Evolutionary conservation across 176 grass and related monocot species (phyloP).

Genomic region (Cenchrus fungigraminus): DNA sequence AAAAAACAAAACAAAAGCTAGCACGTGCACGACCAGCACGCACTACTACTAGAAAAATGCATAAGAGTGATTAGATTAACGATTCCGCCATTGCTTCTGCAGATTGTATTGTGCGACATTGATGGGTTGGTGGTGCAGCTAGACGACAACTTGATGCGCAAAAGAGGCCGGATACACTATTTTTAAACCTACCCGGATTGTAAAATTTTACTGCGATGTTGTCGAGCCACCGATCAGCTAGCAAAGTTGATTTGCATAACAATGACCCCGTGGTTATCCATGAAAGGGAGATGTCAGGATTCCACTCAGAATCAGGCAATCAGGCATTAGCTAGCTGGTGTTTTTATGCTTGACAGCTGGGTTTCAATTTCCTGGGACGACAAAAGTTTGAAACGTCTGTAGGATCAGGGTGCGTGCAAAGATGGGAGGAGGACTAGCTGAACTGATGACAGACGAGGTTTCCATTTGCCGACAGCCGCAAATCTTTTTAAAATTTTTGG

Average conservation of each 20-base stretch:
- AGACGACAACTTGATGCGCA: not conserved
- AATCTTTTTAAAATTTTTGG: too few species aligned
- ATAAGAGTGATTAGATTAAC: not conserved
- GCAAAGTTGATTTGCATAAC: not conserved
- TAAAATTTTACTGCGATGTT: not conserved
- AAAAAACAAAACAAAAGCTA: not conserved
- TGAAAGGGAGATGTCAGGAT: not conserved
- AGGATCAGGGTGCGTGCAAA: not conserved
- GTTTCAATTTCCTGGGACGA: not conserved
- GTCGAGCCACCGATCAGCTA: not conserved
- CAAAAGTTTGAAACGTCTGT: not conserved
- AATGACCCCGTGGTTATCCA: constrained; percentile 46
- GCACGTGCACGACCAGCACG: constrained; percentile 31
- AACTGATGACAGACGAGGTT: not conserved
- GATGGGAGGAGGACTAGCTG: not conserved
- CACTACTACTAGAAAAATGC: not conserved
- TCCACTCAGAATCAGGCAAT: not conserved
- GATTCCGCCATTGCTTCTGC: not conserved
- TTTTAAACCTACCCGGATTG: not conserved
- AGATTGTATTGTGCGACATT: not conserved
- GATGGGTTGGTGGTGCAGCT: constrained; percentile 33
- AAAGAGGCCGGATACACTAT: not conserved
- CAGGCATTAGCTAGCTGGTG: not conserved
- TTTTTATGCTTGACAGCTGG: constrained; percentile 16
- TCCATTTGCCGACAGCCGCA: not conserved